Base-by-base conservation (phyloP, 2,329 filamentous ascomycete species). In the Bipolaris cookei region DNA sequence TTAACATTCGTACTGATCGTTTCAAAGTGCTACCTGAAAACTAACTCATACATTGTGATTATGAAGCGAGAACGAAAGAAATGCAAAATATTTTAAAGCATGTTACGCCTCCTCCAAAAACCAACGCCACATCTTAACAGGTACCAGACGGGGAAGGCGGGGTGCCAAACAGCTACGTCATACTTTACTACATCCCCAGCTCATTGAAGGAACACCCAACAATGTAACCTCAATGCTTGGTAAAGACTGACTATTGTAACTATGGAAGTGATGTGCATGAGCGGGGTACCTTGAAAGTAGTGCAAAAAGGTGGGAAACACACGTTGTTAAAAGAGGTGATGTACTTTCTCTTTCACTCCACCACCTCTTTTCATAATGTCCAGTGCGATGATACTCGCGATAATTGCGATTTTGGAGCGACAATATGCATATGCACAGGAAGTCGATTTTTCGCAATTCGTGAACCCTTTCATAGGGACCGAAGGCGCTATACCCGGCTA, bases 391-490 rank as follows among this genome's bases (percentile, higher is more conserved):
- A 5, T 52, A 16, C 13, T 51, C n/a, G 14, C 3, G 6, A 25
- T 57, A 32, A 20, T 63, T 11, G 39, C 35, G n/a, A 48, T 44
- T 4, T 8, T 42, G 13, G 21, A 18, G 21, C 5, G 38, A 20
- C 38, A 25, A 4, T 34, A 35, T 34, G 56, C 46, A 6, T 4
- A 20, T 13, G 61, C 66, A 16, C 64, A 72, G n/a, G 54, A 61
- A 39, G 58, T 67, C 11, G 72, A 76, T 28, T 75, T 71, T 44
- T 49, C 72, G 23, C 68, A 72, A 48, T 76, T 68, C 30, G 80
- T 82, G 7, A 80, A 82, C 54, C 73, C 78, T 1, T 77, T 82
- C 42, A 81, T 82, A 18, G 80, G 80, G 6, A 79, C 79, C 0
- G 79, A 81, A 61, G 80, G 80, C 6, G 77, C 78, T 0, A 77